phyloP scores from a whole-genome alignment of 2,329 filamentous ascomycete genomes.

The Orbilia javanica region DNA sequence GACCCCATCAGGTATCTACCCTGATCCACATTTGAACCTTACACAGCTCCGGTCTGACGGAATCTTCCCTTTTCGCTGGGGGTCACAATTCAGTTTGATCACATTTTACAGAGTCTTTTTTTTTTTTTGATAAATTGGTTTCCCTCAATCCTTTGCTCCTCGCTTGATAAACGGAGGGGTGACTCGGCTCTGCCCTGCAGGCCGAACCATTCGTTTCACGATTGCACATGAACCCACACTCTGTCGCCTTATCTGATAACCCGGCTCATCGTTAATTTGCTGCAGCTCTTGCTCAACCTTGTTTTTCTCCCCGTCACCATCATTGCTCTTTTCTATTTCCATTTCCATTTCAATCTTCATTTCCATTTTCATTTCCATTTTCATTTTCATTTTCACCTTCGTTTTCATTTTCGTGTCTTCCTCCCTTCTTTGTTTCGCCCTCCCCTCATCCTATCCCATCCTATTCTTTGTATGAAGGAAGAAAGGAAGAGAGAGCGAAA shows the following conservation, averaged over 20 bases:
- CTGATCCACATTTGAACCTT: slow-evolving; percentile 37
- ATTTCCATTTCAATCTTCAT: slow-evolving; percentile 41
- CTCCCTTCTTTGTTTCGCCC: not conserved
- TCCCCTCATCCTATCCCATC: too few relatives aligned
- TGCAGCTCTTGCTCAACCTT: slow-evolving; percentile 11
- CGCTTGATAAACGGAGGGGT: slow-evolving; percentile 41
- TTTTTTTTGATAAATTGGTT: slow-evolving; percentile 6
- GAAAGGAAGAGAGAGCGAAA: too few relatives aligned
- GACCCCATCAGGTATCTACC: slow-evolving; percentile 5
- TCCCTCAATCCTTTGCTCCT: slow-evolving; percentile 15
- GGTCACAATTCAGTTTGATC: not conserved
- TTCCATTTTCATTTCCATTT: slow-evolving; percentile 57
- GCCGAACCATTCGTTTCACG: slow-evolving; percentile 42
- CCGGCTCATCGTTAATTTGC: slow-evolving; percentile 14
- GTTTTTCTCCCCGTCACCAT: too few relatives aligned
- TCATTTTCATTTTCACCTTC: slow-evolving; percentile 41
- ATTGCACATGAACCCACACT: not conserved
- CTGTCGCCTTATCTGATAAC: slow-evolving; percentile 11
- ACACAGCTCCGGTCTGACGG: slow-evolving; percentile 30
- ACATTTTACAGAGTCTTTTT: too few relatives aligned
- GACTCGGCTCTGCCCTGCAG: slow-evolving; percentile 19
- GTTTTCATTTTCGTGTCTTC: not conserved
- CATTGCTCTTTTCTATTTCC: slow-evolving; percentile 55
- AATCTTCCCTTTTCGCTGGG: slow-evolving; percentile 8
- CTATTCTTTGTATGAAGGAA: too few relatives aligned